These are phyloP conservation scores for Begonia peltatifolia DNA, from an alignment of 306 rosid species.

Conservation along the genomic window DNA sequence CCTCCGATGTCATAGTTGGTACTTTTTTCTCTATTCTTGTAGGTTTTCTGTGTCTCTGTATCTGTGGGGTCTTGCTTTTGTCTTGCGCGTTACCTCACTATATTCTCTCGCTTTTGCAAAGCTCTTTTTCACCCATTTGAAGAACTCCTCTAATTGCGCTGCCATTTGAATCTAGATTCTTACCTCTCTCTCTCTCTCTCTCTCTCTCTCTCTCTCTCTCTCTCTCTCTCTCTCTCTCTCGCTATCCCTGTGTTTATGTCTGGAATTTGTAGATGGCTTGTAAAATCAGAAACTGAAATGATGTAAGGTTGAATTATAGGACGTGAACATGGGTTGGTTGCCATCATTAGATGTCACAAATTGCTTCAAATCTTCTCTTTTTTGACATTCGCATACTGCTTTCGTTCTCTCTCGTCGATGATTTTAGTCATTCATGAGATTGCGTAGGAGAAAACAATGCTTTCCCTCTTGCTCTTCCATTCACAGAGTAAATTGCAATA, in stretches of 20 bases:
- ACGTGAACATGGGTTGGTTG: constrained; percentile 40
- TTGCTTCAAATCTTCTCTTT: constrained; percentile 18
- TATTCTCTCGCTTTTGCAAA: constrained; percentile 11
- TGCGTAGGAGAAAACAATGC: constrained; percentile 65
- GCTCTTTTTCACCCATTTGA: constrained; percentile 17
- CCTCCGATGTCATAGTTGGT: constrained; percentile 47
- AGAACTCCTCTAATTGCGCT: constrained; percentile 27
- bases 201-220: constrained; percentile 2
- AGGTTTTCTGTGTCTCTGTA: constrained; percentile 3
- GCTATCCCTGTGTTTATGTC: constrained; percentile 6
- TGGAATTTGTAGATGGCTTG: constrained; percentile 15
- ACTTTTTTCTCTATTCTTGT: constrained; percentile 5
- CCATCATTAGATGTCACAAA: constrained; percentile 35
- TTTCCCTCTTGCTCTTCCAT: constrained; percentile 81
- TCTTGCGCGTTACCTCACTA: constrained; percentile 23
- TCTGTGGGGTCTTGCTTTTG: constrained; percentile 16
- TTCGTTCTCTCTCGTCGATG: constrained; percentile 18
- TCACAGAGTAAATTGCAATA: constrained; percentile 39
- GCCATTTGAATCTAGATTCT: constrained; percentile 11
- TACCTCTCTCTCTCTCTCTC: background rate
- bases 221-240: background rate
- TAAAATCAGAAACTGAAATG: constrained; percentile 25
- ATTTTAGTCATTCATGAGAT: constrained; percentile 56
- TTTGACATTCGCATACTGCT: constrained; percentile 15
- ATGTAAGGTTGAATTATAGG: constrained; percentile 39